phyloP scores from a whole-genome alignment of 2,329 filamentous ascomycete genomes.

The Penicillium sp. region DNA sequence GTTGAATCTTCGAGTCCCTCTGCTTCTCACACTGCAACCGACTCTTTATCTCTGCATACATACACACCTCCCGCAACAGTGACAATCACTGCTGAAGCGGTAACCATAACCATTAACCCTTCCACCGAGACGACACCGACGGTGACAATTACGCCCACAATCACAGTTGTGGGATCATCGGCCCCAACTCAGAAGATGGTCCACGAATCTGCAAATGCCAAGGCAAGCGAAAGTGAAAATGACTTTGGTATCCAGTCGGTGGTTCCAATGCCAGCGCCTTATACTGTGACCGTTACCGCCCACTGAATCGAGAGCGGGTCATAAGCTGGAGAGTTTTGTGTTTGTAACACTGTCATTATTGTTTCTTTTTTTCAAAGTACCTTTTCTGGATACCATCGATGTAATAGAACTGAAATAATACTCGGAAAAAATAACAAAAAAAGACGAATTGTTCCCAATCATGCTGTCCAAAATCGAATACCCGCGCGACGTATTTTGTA shows the following conservation, averaged over 20 bases:
- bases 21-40: neutral
- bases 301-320: neutral
- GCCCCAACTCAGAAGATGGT: neutral
- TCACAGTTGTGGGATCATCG: neutral
- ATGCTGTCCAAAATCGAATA: no score
- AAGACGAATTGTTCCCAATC: no score
- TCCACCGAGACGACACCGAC: slow-evolving; percentile 1
- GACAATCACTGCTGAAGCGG: neutral
- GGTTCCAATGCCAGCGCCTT: slow-evolving; percentile 16
- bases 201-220: neutral
- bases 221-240: neutral
- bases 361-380: neutral
- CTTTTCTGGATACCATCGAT: neutral
- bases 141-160: neutral
- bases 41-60: neutral
- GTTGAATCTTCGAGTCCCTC: neutral
- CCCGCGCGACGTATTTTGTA: no score
- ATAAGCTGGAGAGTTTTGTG: neutral
- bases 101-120: neutral
- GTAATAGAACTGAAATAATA: no score
- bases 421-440: no score
- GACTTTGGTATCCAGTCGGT: slow-evolving; percentile 9
- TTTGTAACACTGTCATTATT: neutral
- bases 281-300: slow-evolving; percentile 20
- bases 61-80: neutral